Percentiles rank a stretch among this genome's conserved stretches.
Evolutionary conservation across 2,329 filamentous ascomycete genomes (phyloP).

Genomic region (Calonectria naviculata): DNA sequence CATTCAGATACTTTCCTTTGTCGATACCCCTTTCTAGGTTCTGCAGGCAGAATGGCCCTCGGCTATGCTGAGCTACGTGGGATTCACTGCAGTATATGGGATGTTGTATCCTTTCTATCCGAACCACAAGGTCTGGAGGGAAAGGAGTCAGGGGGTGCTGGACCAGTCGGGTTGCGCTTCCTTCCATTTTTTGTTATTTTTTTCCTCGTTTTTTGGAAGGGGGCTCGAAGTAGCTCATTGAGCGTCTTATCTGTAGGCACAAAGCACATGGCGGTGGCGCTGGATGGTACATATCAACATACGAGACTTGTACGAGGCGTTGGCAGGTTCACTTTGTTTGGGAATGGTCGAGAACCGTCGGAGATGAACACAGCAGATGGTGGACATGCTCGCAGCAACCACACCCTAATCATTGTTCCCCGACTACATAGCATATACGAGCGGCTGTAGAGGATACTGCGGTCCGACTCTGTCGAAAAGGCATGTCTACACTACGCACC

Average conservation of each 20-base stretch:
- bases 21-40: slow-evolving; percentile 38
- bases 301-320: slow-evolving; percentile 42
- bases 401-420: slow-evolving; percentile 39
- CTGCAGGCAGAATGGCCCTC: slow-evolving; percentile 15
- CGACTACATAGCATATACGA: slow-evolving; percentile 42
- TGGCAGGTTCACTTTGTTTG: slow-evolving; percentile 33
- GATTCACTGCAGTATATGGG: slow-evolving; percentile 18
- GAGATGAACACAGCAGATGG: slow-evolving; percentile 27
- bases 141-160: neutral
- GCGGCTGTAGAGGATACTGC: slow-evolving; percentile 36
- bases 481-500: slow-evolving; percentile 22
- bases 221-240: slow-evolving; percentile 18
- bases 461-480: slow-evolving; percentile 18
- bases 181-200: slow-evolving; percentile 10
- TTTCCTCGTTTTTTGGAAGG: slow-evolving; percentile 25
- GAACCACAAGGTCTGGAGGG: slow-evolving; percentile 8
- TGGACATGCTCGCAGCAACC: slow-evolving; percentile 36
- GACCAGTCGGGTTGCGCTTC: neutral
- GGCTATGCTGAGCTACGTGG: slow-evolving; percentile 8
- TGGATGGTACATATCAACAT: slow-evolving; percentile 39
- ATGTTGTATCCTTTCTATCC: slow-evolving; percentile 14
- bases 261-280: slow-evolving; percentile 40
- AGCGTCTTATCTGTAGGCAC: slow-evolving; percentile 17
- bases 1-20: slow-evolving; percentile 37
- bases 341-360: slow-evolving; percentile 25